Evolutionary conservation across 768 basidiomycete genomes (phyloP).

Genomic region (Gymnopilus junonius): DNA sequence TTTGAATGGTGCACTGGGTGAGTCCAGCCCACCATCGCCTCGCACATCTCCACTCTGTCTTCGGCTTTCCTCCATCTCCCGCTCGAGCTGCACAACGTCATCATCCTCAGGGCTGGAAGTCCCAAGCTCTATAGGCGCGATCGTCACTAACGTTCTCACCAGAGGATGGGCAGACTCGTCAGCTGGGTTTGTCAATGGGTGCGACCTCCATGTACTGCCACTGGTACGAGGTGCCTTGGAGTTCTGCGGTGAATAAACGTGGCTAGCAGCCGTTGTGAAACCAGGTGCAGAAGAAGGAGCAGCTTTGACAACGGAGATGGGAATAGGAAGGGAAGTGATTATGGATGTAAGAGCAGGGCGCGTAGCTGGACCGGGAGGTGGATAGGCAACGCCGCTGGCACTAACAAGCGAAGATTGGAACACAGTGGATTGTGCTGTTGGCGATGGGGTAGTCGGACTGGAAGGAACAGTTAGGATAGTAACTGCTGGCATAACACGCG

Average conservation of each 20-base stretch:
- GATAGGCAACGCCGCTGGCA: not conserved
- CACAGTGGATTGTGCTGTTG: not conserved
- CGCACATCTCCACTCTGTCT: conserved; percentile 7
- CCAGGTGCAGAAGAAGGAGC: conserved; percentile 14
- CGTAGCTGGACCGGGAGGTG: not conserved
- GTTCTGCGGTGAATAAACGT: not conserved
- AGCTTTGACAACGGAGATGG: not conserved
- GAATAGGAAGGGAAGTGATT: conserved; percentile 2
- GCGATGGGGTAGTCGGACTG: not conserved
- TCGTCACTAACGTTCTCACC: not conserved
- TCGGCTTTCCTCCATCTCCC: conserved; percentile 21
- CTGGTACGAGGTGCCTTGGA: conserved; percentile 5
- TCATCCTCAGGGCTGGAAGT: conserved; percentile 13
- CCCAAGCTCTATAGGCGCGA: not conserved
- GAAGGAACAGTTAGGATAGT: conserved; percentile 16
- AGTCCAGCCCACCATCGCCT: conserved; percentile 4
- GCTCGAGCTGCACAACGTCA: conserved; percentile 21
- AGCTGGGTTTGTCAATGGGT: conserved; percentile 19
- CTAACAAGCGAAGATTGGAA: not conserved
- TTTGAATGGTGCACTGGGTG: conserved; percentile 11
- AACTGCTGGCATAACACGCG: conserved; percentile 18
- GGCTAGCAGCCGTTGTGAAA: not conserved
- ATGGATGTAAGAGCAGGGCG: conserved; percentile 15
- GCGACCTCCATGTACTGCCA: conserved; percentile 13
- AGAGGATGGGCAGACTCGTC: not conserved